Percentiles rank a stretch among this genome's conserved stretches.
phyloP scores from a whole-genome alignment of 257 asterid species.

The Ajuga chamaepitys region DNA sequence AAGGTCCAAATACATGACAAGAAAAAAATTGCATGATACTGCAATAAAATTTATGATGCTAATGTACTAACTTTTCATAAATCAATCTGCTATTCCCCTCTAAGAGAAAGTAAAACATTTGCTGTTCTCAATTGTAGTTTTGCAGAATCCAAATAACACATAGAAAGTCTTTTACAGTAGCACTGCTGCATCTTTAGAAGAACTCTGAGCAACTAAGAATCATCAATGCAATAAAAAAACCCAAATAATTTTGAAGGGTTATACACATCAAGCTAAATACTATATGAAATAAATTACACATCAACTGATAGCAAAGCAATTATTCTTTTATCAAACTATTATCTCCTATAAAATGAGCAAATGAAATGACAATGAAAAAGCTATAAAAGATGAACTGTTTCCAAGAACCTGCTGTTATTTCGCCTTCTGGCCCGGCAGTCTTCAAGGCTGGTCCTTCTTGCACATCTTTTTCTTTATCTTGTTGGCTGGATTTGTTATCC shows the following conservation, averaged over 20 bases:
- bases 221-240: not conserved
- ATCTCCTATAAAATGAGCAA: not conserved
- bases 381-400: not conserved
- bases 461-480: slow-evolving; percentile 60
- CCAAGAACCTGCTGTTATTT: slow-evolving; percentile 81
- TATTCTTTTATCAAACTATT: not conserved
- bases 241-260: not conserved
- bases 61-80: not conserved
- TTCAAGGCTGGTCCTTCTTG: slow-evolving; percentile 73
- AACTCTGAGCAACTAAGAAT: not conserved
- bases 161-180: not conserved
- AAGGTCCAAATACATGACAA: not conserved
- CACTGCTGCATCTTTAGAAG: not conserved
- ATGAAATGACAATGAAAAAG: not conserved
- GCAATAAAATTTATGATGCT: not conserved
- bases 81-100: not conserved
- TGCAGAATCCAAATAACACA: not conserved
- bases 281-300: not conserved
- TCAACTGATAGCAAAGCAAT: not conserved
- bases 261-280: not conserved
- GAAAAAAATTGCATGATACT: not conserved
- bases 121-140: not conserved
- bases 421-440: slow-evolving; percentile 94
- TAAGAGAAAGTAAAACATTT: not conserved
- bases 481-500: slow-evolving; percentile 63